Percentiles rank a stretch among this genome's conserved stretches.
Conservation (phyloP, 768 basidiomycete genomes). For the Hortiboletus campestris region DNA sequence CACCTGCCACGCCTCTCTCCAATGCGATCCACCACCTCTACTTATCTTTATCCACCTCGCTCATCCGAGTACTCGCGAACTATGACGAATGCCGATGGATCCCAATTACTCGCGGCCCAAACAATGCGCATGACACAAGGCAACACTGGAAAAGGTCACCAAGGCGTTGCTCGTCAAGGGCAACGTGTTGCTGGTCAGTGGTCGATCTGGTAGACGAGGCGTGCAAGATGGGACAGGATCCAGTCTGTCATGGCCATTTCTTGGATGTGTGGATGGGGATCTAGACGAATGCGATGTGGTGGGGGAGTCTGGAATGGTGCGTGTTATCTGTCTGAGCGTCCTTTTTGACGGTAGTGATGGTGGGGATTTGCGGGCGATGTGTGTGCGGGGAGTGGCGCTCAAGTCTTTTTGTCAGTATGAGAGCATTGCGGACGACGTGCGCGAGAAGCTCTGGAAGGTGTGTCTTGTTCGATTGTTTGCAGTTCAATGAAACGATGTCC, state of each 20-base stretch:
- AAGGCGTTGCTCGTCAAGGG: slow-evolving; percentile 55
- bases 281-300: slow-evolving; percentile 44
- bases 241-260: slow-evolving; percentile 54
- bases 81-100: slow-evolving; percentile 60
- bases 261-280: slow-evolving; percentile 60
- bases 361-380: neutral
- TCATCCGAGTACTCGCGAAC: slow-evolving; percentile 50
- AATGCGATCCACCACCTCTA: slow-evolving; percentile 51
- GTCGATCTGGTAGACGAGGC: slow-evolving; percentile 59
- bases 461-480: neutral
- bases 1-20: slow-evolving; percentile 60
- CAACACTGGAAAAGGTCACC: slow-evolving; percentile 50
- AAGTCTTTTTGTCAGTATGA: slow-evolving; percentile 51
- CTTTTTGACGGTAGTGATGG: too few relatives aligned
- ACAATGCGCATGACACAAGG: slow-evolving; percentile 57
- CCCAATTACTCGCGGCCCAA: slow-evolving; percentile 53
- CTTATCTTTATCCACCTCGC: slow-evolving; percentile 52
- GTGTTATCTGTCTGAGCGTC: neutral
- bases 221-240: slow-evolving; percentile 42
- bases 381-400: slow-evolving; percentile 43
- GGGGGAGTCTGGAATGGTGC: slow-evolving; percentile 32
- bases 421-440: slow-evolving; percentile 48
- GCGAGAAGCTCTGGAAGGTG: slow-evolving; percentile 54
- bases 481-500: slow-evolving; percentile 38
- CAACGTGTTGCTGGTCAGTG: slow-evolving; percentile 35